Conservation (phyloP, 2,329 filamentous ascomycete genomes). For the Clarireedia hainanense region DNA sequence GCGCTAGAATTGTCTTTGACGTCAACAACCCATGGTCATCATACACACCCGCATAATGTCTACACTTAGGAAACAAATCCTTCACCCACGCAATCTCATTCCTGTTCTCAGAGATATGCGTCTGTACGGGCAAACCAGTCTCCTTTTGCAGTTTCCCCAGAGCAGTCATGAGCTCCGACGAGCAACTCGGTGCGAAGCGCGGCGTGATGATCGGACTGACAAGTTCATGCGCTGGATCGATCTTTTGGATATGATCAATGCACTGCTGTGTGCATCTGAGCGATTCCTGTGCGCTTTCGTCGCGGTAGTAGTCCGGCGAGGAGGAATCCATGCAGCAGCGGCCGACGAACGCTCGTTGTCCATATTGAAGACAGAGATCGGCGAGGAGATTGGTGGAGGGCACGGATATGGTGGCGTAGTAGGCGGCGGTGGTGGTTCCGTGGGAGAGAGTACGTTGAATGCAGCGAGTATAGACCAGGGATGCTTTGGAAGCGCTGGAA, state of each 20-base stretch:
- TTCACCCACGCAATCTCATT: constrained; percentile 65
- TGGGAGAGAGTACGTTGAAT: constrained; percentile 75
- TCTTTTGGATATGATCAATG: constrained; percentile 55
- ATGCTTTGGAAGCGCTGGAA: constrained; percentile 52
- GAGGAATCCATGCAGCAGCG: constrained; percentile 90
- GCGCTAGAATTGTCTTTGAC: constrained; percentile 70
- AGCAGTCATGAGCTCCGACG: constrained; percentile 46
- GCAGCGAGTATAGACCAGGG: constrained; percentile 66
- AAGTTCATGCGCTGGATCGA: constrained; percentile 59
- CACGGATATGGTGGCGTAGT: constrained; percentile 87
- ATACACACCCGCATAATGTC: constrained; percentile 71
- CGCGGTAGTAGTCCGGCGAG: constrained; percentile 72
- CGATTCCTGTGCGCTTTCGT: constrained; percentile 54
- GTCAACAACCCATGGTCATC: constrained; percentile 64
- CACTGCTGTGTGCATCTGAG: constrained; percentile 48
- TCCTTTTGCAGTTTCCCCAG: constrained; percentile 59
- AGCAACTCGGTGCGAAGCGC: constrained; percentile 59
- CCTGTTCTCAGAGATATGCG: constrained; percentile 80
- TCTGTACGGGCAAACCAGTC: constrained; percentile 66
- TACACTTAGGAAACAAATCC: constrained; percentile 56
- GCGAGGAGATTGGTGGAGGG: constrained; percentile 85
- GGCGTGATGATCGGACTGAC: constrained; percentile 76
- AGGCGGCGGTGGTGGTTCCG: constrained; percentile 90
- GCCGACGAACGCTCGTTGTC: constrained; percentile 86
- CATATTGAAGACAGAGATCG: constrained; percentile 67